Base-by-base conservation (phyloP, 208 protist genomes). In the Crithidia acanthocephali region DNA sequence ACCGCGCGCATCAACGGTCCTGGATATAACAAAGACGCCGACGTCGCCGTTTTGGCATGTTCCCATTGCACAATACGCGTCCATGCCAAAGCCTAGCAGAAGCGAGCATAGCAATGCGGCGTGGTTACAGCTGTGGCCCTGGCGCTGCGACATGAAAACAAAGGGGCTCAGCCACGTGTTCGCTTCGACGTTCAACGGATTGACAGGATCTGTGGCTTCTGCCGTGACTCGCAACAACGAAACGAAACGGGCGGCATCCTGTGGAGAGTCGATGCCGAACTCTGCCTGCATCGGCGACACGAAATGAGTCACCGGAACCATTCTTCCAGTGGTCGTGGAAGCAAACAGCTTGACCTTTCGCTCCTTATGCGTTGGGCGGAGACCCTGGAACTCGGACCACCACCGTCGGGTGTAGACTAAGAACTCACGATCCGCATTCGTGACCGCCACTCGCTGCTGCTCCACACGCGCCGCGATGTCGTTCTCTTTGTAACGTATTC, bases 371-470 rank as follows among this genome's bases (percentile, higher is more conserved):
- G 70, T 74, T 13, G 85, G 80, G 50, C 85, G 76, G 15, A 91
- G 69, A 0, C 79, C 72, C 45, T 92, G 81, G 73, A 87, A 97
- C 74, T 97, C 92, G 20, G 81, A 66, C 90, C 92, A 98, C 95
- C 95, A 98, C 30, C 93, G 80, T 20, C 92, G 76, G 52, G 94
- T 86, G 60, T 98, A 98, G 28, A 97, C 79, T 25, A 97, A 80
- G 83, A 98, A 97, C 73, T 98, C 93, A 37, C 95, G 75, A 61
- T 98, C 95, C 18, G 95, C 85, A n/a, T 88, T 85, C n/a, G 91
- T 92, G 42, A 95, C 88, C 20, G 82, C 81, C 40, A 83, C 66
- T 15, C 91, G 50, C 72, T 98, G 92, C 61, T 86, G 76, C n/a
- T 96, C 91, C 15, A 95, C 72, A 47, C 84, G 80, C 15, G 63